Evolutionary conservation across 2,329 filamentous ascomycete species (phyloP).

Genomic region (Colletotrichum abscissum): DNA sequence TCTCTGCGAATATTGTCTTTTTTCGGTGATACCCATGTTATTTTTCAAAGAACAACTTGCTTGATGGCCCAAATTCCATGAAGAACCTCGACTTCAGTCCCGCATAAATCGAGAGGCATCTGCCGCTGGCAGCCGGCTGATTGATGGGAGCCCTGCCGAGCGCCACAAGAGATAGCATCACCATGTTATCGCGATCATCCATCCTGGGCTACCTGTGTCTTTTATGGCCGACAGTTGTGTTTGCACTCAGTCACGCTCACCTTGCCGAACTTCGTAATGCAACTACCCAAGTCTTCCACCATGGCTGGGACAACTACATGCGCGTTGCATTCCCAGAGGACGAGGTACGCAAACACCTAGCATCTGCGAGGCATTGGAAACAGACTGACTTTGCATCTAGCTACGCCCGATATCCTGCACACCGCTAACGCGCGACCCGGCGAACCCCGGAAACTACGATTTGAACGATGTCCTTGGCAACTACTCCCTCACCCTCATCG

Average conservation of each 20-base stretch:
- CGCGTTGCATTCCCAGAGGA: conserved; percentile 94
- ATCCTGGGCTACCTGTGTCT: conserved; percentile 41
- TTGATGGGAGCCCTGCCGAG: conserved; percentile 37
- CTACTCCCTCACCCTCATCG: conserved; percentile 94
- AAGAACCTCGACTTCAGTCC: conserved; percentile 17
- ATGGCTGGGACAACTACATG: conserved; percentile 97
- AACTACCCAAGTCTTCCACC: conserved; percentile 88
- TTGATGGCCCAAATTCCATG: conserved; percentile 16
- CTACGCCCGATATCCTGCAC: conserved; percentile 87
- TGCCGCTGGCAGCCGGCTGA: conserved; percentile 30
- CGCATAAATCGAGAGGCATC: conserved; percentile 35
- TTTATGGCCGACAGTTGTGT: conserved; percentile 51
- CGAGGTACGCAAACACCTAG: conserved; percentile 65
- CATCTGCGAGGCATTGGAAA: not conserved
- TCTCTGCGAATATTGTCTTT: not conserved
- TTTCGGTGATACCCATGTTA: conserved; percentile 5
- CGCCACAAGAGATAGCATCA: conserved; percentile 24
- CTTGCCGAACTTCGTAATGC: conserved; percentile 68
- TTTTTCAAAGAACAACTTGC: not conserved
- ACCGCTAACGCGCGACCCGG: conserved; percentile 84
- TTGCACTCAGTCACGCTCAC: conserved; percentile 66
- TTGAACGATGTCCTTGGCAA: conserved; percentile 97
- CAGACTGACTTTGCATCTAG: conserved; percentile 51
- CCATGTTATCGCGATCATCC: conserved; percentile 39
- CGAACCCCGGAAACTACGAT: conserved; percentile 83